These are phyloP conservation scores for Rachicladosporium sp. DNA, from an alignment of 2,329 filamentous ascomycete species.

Conservation along the genomic window DNA sequence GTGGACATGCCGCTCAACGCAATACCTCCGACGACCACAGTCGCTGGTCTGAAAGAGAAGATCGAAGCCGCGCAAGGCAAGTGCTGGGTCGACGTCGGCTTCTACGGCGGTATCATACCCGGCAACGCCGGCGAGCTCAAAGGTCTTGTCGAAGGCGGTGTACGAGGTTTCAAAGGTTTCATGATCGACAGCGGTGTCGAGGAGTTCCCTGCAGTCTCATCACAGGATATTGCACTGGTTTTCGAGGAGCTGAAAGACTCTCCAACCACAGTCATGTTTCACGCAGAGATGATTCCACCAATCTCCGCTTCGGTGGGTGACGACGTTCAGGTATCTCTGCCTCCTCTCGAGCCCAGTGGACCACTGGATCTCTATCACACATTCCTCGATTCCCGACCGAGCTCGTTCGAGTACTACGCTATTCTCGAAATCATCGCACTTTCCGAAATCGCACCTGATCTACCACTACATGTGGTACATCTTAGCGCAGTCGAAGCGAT, in stretches of 20 bases:
- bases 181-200: constrained; percentile 93
- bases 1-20: constrained; percentile 97
- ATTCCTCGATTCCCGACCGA: constrained; percentile 82
- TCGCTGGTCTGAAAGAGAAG: constrained; percentile 73
- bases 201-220: constrained; percentile 86
- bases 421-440: constrained; percentile 76
- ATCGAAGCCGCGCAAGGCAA: constrained; percentile 69
- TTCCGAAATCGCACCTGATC: constrained; percentile 63
- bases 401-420: constrained; percentile 81
- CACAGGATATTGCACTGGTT: constrained; percentile 63
- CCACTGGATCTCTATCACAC: constrained; percentile 70
- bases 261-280: constrained; percentile 93
- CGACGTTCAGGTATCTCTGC: constrained; percentile 51
- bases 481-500: constrained; percentile 82
- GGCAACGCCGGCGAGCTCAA: constrained; percentile 73
- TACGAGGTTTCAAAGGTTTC: constrained; percentile 95
- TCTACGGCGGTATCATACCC: constrained; percentile 89
- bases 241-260: constrained; percentile 70
- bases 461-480: constrained; percentile 88
- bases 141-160: constrained; percentile 69
- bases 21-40: constrained; percentile 88
- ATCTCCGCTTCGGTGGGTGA: constrained; percentile 55
- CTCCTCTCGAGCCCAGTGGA: constrained; percentile 57
- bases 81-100: constrained; percentile 98
- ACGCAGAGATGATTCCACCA: constrained; percentile 95